These are phyloP conservation scores for Boletus smithii DNA, from an alignment of 1,284 basidiomycete species.

Conservation along the genomic window DNA sequence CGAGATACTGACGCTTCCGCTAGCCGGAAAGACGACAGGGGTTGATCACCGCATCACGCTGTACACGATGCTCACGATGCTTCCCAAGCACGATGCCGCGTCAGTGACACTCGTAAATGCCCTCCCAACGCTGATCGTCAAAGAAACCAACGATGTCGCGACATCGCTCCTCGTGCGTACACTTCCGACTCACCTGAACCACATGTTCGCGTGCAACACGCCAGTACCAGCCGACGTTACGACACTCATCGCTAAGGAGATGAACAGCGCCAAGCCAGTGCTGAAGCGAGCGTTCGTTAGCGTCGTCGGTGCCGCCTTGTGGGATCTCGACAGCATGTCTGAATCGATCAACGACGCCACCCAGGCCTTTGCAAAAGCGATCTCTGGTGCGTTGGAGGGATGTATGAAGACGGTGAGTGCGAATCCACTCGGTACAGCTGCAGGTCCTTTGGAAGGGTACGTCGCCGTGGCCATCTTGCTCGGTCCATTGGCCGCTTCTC, in stretches of 20 bases:
- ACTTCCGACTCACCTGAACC: slow-evolving; percentile 57
- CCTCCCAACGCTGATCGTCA: slow-evolving; percentile 60
- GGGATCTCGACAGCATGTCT: slow-evolving; percentile 33
- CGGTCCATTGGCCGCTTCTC: slow-evolving; percentile 53
- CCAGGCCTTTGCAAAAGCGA: slow-evolving; percentile 46
- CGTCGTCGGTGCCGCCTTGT: slow-evolving; percentile 51
- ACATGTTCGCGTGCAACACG: slow-evolving; percentile 42
- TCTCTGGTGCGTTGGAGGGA: slow-evolving; percentile 64
- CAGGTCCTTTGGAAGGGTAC: slow-evolving; percentile 81
- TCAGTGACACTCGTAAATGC: slow-evolving; percentile 57
- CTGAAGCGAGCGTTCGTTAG: slow-evolving; percentile 52
- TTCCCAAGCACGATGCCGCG: slow-evolving; percentile 50
- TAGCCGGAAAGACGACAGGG: slow-evolving; percentile 79
- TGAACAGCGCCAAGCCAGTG: slow-evolving; percentile 53
- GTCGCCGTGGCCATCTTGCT: slow-evolving; percentile 69
- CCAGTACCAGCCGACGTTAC: slow-evolving; percentile 44
- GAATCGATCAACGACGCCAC: slow-evolving; percentile 36
- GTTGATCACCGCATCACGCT: slow-evolving; percentile 83
- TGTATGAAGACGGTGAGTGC: slow-evolving; percentile 64
- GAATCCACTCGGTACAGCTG: slow-evolving; percentile 55
- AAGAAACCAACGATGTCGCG: slow-evolving; percentile 75
- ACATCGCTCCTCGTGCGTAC: slow-evolving; percentile 52
- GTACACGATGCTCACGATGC: slow-evolving; percentile 67
- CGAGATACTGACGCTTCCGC: slow-evolving; percentile 72
- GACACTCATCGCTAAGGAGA: slow-evolving; percentile 62